A percentile compares a stretch with the other conserved stretches of the same genome.
These are phyloP conservation scores for Pyricularia pennisetigena DNA, from an alignment of 2,329 filamentous ascomycete genomes.

Conservation along the genomic window DNA sequence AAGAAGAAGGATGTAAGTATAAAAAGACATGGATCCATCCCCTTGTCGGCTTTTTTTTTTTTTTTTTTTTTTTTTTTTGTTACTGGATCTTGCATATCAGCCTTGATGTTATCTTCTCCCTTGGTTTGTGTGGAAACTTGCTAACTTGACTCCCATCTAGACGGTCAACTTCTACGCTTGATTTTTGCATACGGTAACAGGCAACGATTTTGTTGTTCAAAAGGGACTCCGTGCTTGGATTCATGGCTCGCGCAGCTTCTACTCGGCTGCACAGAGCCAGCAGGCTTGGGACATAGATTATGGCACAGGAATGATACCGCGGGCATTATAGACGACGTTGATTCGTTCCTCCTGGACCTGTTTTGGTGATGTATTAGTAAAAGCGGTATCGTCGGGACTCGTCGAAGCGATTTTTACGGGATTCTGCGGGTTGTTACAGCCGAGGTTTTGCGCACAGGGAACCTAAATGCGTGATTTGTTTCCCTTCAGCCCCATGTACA, in stretches of 20 bases:
- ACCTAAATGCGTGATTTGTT: not conserved
- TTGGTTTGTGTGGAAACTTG: not conserved
- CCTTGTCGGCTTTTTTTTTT: too few relatives aligned
- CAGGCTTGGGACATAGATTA: not conserved
- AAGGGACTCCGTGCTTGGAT: not conserved
- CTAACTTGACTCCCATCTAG: constrained; percentile 23
- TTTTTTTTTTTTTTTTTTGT: too few relatives aligned
- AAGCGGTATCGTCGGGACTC: not conserved
- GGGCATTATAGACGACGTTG: not conserved
- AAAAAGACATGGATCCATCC: not conserved
- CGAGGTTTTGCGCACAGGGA: not conserved
- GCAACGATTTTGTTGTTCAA: not conserved
- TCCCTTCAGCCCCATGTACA: not conserved
- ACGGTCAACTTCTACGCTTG: constrained; percentile 49
- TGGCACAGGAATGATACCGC: constrained; percentile 1
- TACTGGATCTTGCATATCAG: not conserved
- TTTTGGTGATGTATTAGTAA: not conserved
- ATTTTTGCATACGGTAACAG: constrained; percentile 7
- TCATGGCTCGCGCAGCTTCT: not conserved
- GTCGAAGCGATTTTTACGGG: not conserved
- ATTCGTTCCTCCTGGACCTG: not conserved
- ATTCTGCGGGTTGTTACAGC: not conserved
- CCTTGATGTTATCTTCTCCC: not conserved
- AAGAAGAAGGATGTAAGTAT: constrained; percentile 84
- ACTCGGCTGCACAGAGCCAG: not conserved